Percentiles rank a stretch among this genome's conserved stretches.
Conservation (phyloP, 768 basidiomycete species). For the Termitomyces sp. region DNA sequence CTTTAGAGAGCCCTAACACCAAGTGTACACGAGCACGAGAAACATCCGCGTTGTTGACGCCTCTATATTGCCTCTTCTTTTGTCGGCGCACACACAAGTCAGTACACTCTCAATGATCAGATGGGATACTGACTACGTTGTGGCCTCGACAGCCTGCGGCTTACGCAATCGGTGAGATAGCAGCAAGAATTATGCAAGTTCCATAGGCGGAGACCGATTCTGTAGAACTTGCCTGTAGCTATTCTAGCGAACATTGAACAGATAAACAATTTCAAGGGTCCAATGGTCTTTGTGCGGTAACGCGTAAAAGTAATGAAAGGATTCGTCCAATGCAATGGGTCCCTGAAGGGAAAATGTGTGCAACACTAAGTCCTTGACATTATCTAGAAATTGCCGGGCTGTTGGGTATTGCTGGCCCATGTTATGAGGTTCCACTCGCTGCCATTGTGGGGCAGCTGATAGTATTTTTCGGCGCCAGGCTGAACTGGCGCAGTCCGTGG, state of each 20-base stretch:
- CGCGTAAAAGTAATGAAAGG: not conserved
- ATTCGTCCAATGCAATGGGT: too few relatives aligned
- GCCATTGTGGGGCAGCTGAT: not conserved
- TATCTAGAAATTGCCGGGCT: not conserved
- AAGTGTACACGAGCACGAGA: slow-evolving; percentile 23
- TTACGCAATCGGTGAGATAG: slow-evolving; percentile 2
- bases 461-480: not conserved
- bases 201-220: not conserved
- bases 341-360: not conserved
- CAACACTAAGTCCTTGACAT: not conserved
- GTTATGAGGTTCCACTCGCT: not conserved
- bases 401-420: not conserved
- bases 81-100: slow-evolving; percentile 31
- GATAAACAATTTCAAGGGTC: not conserved
- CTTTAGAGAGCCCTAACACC: too few relatives aligned
- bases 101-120: not conserved
- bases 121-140: not conserved
- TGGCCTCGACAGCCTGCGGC: not conserved
- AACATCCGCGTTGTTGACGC: slow-evolving; percentile 45
- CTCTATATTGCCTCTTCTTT: slow-evolving; percentile 35
- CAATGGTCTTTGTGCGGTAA: not conserved
- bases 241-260: not conserved
- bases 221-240: not conserved
- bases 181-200: not conserved
- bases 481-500: not conserved